These are phyloP conservation scores for Helotiales sp. DNA, from an alignment of 2,329 filamentous ascomycete genomes.

Conservation along the genomic window DNA sequence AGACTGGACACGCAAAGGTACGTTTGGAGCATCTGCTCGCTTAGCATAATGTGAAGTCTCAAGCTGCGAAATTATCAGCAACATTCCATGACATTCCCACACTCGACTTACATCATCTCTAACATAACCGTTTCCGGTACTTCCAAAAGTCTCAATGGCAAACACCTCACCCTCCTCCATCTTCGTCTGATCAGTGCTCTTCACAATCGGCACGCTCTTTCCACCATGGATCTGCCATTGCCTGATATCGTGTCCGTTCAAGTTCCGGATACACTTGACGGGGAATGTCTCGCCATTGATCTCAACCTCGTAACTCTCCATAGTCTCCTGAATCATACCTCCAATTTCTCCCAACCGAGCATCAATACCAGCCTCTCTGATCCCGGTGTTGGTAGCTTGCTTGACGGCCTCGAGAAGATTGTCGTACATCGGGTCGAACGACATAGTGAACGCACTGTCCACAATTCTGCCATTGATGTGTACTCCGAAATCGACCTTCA, in stretches of 20 bases:
- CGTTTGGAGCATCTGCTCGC: slow-evolving; percentile 72
- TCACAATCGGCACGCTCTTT: slow-evolving; percentile 94
- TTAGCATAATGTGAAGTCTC: slow-evolving; percentile 91
- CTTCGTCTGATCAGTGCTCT: slow-evolving; percentile 84
- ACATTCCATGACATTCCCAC: background rate
- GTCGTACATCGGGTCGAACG: slow-evolving; percentile 71
- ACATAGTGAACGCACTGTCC: slow-evolving; percentile 72
- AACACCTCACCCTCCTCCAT: slow-evolving; percentile 98
- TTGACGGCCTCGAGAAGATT: slow-evolving; percentile 69
- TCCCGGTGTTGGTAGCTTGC: slow-evolving; percentile 74
- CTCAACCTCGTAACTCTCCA: slow-evolving; percentile 66
- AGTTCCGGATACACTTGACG: slow-evolving; percentile 59
- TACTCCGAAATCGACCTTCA: slow-evolving; percentile 76
- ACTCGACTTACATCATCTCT: slow-evolving; percentile 73
- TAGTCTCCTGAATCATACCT: slow-evolving; percentile 62
- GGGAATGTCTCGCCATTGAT: slow-evolving; percentile 57
- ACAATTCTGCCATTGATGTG: slow-evolving; percentile 74
- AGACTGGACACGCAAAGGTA: slow-evolving; percentile 76
- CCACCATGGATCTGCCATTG: slow-evolving; percentile 90
- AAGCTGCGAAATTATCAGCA: slow-evolving; percentile 51
- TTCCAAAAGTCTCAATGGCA: slow-evolving; percentile 95
- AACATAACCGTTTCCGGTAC: slow-evolving; percentile 87
- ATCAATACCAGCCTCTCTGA: slow-evolving; percentile 91
- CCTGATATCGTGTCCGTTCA: slow-evolving; percentile 80
- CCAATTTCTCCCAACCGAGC: slow-evolving; percentile 75